A percentile compares a stretch with the other conserved stretches of the same genome.
phyloP scores from a whole-genome alignment of 106 monocot species.

The Platanthera zijinensis region DNA sequence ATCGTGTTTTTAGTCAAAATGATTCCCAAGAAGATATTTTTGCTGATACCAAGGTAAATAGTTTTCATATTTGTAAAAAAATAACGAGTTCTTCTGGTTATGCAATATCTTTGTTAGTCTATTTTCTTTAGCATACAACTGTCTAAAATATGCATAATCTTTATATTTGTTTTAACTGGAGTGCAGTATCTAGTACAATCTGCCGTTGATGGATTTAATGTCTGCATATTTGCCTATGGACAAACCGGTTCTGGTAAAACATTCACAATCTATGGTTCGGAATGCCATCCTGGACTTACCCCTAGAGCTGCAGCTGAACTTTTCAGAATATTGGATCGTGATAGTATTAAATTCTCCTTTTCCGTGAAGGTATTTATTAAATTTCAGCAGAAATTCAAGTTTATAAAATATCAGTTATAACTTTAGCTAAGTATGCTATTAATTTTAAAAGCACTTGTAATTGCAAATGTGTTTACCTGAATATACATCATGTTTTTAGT shows the following conservation, averaged over 20 bases:
- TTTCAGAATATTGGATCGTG: conserved; percentile 76
- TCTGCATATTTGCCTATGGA: conserved; percentile 98
- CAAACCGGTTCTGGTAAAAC: conserved; percentile 99
- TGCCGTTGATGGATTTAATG: conserved; percentile 96
- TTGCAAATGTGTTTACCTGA: background rate
- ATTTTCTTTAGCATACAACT: background rate
- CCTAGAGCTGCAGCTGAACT: conserved; percentile 82
- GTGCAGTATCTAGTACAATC: conserved; percentile 97
- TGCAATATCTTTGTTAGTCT: background rate
- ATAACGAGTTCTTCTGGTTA: background rate
- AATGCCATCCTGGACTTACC: conserved; percentile 79
- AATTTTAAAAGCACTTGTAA: background rate
- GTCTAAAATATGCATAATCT: background rate
- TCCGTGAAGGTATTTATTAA: conserved; percentile 59
- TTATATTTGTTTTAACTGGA: background rate
- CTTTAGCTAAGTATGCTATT: background rate
- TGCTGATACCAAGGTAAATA: conserved; percentile 87
- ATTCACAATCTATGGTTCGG: conserved; percentile 91
- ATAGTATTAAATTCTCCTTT: conserved; percentile 85
- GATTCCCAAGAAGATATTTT: conserved; percentile 92
- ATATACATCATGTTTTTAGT: background rate
- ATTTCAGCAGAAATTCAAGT: background rate
- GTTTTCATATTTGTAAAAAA: background rate
- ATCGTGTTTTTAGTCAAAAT: conserved; percentile 73
- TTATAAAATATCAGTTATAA: background rate